Evolutionary conservation across 345 rosid species (phyloP), one percentile per base, ranked within the genome.

Genomic region (Pseudoturritis turrita): DNA sequence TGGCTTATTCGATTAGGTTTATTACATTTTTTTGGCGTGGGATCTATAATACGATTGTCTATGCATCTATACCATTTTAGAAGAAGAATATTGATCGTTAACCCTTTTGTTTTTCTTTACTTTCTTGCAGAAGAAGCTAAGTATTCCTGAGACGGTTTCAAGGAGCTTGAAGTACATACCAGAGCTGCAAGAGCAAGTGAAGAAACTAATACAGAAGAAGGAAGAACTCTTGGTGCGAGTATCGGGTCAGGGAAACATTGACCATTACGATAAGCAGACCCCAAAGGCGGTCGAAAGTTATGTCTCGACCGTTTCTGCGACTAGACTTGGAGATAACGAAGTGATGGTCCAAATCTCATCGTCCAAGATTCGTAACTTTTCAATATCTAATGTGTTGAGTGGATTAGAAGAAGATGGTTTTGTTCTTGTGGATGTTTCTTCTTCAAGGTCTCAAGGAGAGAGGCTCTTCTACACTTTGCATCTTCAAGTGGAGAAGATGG

Each of bases 381-480:
- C 86, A 23, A 81, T 91, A 40, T 61, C 60, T 15, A 76, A 75
- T 54, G 72, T 88, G 14, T 36, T 90, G 78, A 45, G 45, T 43
- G 65, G 62, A 4, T 62, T 90, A 40, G 85, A 87, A 72, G 74
- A 82, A 54, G 77, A 81, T 47, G 96, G 89, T 0, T 62, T 85
- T 37, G 31, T 58, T 36, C 79, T 86, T 6, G 25, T 82, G 4
- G 83, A 85, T 61, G 81, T 87, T 71, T 86, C 90, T 55, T 86
- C 87, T 25, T 86, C 87, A 44, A 71, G 83, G 50, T 83, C 87
- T 54, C 83, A 49, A 14, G 83, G 74, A 31, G 90, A 78, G 15
- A 81, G 75, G 57, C 70, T 83, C 50, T 84, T 90, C 79, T 76
- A 83, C 67, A 84, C 64, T 62, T 62, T 88, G 31, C 90, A 83